Evolutionary conservation across 371 early-diverging fungal genomes (phyloP), one percentile per base, ranked within the genome.

Genomic region (Syncephalastrum contaminatum): DNA sequence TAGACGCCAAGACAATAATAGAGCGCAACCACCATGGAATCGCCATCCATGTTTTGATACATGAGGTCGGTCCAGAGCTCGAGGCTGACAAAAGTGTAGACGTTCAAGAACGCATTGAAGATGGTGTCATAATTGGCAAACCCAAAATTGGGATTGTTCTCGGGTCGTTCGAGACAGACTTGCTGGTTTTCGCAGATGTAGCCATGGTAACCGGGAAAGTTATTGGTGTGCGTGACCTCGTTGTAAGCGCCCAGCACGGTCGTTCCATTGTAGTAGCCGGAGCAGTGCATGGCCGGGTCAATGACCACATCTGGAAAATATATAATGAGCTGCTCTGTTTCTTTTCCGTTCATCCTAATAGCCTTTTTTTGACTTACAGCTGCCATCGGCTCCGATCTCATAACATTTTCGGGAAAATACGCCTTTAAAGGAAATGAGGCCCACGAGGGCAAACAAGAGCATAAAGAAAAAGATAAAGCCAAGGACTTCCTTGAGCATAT

Each of bases 31-130:
- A 63, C 63, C 8, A 41, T 63, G 0, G 82, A 82, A 48, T 82
- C 82, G 6, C 75, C 82, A 44, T 79, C 74, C 64, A 75, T 75
- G 21, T 74, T 74, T 56, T 73, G 73, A 50, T 82, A 84, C 75
- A 80, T 70, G 7, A 79, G 48, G n/a, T 77, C 78, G 0, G 84
- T 81, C 84, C 84, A 84, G 10, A 75, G 59, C 51, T 84, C 84
- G 65, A 84, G 59, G 0, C 82, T 80, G 24, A 79, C 73, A 56
- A 77, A 63, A 0, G 82, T 84, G 51, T 74, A 84, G 1, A 76
- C 74, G n/a, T 66, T 74, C 12, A 84, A 53, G 6, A 82, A 58
- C 1, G 84, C 76, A 24, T 55, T 70, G 50, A 77, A 79, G 6
- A 84, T 64, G 22, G 66, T 84, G 52, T 84, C 84, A 41, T 64